Conservation (phyloP, 306 rosid genomes). For the Myrica gale region DNA sequence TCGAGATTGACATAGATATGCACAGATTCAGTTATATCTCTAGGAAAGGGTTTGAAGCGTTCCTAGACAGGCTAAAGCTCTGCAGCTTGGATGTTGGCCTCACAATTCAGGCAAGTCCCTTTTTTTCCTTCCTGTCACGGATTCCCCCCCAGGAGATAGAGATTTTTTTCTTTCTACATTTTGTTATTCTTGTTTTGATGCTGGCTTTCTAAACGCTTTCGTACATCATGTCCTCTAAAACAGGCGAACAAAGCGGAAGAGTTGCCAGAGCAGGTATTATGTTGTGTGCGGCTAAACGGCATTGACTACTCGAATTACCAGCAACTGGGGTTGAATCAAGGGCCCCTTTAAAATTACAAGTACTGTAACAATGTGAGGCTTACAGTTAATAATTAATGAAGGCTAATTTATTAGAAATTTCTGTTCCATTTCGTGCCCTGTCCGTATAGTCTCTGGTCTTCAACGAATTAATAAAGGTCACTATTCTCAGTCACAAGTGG, state of each 20-base stretch:
- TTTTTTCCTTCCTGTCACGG: conserved; percentile 3
- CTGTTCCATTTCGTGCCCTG: conserved; percentile 6
- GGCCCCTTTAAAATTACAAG: conserved; percentile 34
- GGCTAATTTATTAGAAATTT: conserved; percentile 28
- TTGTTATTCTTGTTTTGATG: neutral
- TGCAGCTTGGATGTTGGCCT: conserved; percentile 90
- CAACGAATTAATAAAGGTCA: conserved; percentile 26
- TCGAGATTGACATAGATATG: conserved; percentile 96
- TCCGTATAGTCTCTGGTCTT: conserved; percentile 22
- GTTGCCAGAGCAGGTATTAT: conserved; percentile 88
- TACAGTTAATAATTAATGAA: conserved; percentile 30
- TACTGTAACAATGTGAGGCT: conserved; percentile 31
- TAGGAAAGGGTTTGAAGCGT: conserved; percentile 94
- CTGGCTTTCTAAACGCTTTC: conserved; percentile 10
- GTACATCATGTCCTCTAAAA: conserved; percentile 18
- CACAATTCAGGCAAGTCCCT: conserved; percentile 82
- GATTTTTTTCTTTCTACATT: no score
- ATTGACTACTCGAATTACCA: conserved; percentile 76
- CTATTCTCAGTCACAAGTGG: conserved; percentile 15
- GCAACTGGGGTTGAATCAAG: conserved; percentile 65
- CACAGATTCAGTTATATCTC: conserved; percentile 96
- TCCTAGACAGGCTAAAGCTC: conserved; percentile 73
- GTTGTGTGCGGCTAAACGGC: conserved; percentile 84
- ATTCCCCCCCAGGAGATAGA: neutral
- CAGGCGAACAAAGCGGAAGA: conserved; percentile 96